Conservation (phyloP, 768 basidiomycete genomes). For the Hortiboletus campestris region DNA sequence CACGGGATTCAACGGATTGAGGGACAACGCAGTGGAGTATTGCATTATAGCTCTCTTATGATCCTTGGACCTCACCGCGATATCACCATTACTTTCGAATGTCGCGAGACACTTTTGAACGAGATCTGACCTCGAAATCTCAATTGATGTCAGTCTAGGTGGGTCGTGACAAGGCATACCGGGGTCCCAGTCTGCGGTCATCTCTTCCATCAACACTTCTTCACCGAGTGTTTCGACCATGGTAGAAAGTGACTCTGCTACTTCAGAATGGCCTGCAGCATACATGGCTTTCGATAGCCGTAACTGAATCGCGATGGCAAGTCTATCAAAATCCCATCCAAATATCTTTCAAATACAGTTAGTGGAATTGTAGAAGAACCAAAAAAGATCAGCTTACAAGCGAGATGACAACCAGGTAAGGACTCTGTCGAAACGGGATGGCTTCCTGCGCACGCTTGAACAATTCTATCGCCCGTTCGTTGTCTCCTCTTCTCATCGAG, state of each 20-base stretch:
- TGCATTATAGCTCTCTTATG: not conserved
- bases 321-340: conserved; percentile 16
- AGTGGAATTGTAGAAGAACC: not conserved
- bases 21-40: conserved; percentile 3
- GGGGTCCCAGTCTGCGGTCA: not conserved
- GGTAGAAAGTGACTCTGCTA: not conserved
- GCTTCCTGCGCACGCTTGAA: too few species aligned
- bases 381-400: not conserved
- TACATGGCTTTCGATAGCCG: not conserved
- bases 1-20: not conserved
- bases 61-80: not conserved
- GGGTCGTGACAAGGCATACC: too few species aligned
- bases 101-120: not conserved
- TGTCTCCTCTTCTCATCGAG: not conserved
- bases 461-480: too few species aligned
- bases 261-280: not conserved
- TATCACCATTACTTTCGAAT: not conserved
- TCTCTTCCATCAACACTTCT: not conserved
- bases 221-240: not conserved
- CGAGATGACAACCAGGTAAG: not conserved
- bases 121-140: too few species aligned
- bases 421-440: not conserved
- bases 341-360: conserved; percentile 1
- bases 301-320: not conserved
- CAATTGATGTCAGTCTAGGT: too few species aligned